phyloP scores from a whole-genome alignment of 139 green algal species.

The Coelastrella sp. region DNA sequence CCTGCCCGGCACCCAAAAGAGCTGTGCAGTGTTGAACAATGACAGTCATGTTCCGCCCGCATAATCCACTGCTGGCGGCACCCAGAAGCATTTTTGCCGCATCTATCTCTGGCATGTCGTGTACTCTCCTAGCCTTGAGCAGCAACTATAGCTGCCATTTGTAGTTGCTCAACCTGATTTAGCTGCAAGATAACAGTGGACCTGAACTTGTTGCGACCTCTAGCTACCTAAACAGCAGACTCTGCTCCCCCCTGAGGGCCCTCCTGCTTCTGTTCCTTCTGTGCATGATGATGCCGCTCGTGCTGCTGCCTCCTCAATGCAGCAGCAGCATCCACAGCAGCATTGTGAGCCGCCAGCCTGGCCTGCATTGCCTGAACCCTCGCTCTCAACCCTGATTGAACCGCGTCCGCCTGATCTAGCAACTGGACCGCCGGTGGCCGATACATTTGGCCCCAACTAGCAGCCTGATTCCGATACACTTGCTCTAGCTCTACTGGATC shows the following conservation, averaged over 20 bases:
- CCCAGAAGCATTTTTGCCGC: too few species aligned
- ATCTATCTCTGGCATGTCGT: too few species aligned
- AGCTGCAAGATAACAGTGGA: too few species aligned
- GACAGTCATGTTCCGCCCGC: too few species aligned
- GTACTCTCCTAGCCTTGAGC: too few species aligned
- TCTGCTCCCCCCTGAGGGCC: background rate
- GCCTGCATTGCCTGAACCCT: conserved; percentile 7
- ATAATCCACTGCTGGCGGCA: too few species aligned
- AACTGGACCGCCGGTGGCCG: conserved; percentile 14
- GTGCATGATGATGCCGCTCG: background rate
- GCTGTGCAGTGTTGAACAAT: too few species aligned
- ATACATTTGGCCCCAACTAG: conserved; percentile 19
- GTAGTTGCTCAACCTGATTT: too few species aligned
- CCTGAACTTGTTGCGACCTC: too few species aligned
- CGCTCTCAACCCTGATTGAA: background rate
- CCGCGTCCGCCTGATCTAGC: background rate
- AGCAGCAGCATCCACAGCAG: background rate
- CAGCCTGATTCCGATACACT: background rate
- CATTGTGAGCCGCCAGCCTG: conserved; percentile 14
- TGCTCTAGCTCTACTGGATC: background rate
- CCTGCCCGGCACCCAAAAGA: too few species aligned
- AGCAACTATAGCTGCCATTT: too few species aligned
- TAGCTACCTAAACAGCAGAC: background rate
- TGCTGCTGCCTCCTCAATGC: background rate
- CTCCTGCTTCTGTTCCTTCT: background rate